phyloP scores from a whole-genome alignment of 2,329 filamentous ascomycete species.

The Cercospora sojina region DNA sequence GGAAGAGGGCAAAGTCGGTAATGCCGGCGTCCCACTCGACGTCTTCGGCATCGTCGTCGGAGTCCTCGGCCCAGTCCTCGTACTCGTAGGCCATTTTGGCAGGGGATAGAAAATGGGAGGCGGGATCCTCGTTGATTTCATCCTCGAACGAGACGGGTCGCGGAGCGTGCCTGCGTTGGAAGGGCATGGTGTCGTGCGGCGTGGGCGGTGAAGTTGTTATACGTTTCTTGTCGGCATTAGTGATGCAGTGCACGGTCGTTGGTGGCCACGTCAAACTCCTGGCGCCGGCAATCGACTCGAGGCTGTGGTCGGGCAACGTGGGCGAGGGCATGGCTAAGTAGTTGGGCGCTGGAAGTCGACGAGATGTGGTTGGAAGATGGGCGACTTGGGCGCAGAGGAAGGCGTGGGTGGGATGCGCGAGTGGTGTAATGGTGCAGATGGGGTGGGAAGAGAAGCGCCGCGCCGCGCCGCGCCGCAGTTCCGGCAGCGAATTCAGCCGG shows the following conservation, averaged over 20 bases:
- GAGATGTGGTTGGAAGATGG: constrained; percentile 21
- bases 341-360: constrained; percentile 5
- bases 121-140: constrained; percentile 35
- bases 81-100: constrained; percentile 31
- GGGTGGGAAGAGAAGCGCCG: neutral
- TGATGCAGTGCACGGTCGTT: constrained; percentile 15
- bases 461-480: constrained; percentile 19
- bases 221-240: constrained; percentile 18
- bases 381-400: constrained; percentile 10
- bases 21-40: constrained; percentile 38
- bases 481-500: constrained; percentile 16
- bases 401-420: constrained; percentile 22
- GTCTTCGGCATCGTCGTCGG: constrained; percentile 30
- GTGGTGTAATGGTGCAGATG: constrained; percentile 14
- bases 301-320: constrained; percentile 13
- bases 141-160: constrained; percentile 26
- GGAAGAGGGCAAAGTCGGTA: constrained; percentile 38
- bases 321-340: constrained; percentile 27
- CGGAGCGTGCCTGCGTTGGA: neutral
- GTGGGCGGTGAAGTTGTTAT: constrained; percentile 20
- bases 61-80: constrained; percentile 34
- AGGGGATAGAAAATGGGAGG: constrained; percentile 36
- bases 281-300: constrained; percentile 17
- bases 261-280: constrained; percentile 28
- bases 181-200: constrained; percentile 18